Evolutionary conservation across 1,284 basidiomycete species (phyloP).

Genomic region (Trametes sp.): DNA sequence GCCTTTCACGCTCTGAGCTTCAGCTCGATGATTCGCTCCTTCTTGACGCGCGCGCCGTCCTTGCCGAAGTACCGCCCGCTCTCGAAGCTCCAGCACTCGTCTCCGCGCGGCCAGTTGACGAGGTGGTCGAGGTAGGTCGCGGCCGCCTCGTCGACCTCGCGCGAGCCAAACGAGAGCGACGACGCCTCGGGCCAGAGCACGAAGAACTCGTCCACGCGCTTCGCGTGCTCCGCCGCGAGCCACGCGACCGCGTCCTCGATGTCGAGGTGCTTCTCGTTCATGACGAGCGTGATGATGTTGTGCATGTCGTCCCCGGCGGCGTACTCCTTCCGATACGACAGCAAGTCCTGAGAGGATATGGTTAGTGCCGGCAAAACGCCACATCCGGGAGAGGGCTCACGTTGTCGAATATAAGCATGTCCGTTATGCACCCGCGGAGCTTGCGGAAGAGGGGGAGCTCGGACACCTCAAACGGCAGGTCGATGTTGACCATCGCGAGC

Average conservation of each 20-base stretch:
- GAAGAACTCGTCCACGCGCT: constrained; percentile 27
- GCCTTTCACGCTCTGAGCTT: not conserved
- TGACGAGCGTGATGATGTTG: constrained; percentile 28
- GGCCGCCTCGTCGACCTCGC: constrained; percentile 15
- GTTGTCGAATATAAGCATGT: constrained; percentile 36
- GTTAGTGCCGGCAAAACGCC: not conserved
- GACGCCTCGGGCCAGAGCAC: constrained; percentile 26
- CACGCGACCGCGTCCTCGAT: constrained; percentile 33
- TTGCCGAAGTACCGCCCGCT: constrained; percentile 42
- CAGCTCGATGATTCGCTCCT: not conserved
- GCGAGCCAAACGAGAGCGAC: constrained; percentile 10
- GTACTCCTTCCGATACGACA: constrained; percentile 35
- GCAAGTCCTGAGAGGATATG: constrained; percentile 38
- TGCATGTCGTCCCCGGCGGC: constrained; percentile 37
- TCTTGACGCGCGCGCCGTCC: not conserved
- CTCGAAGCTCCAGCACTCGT: constrained; percentile 43
- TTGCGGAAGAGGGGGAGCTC: constrained; percentile 41
- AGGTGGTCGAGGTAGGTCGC: constrained; percentile 38
- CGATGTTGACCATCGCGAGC: constrained; percentile 40
- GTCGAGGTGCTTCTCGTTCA: constrained; percentile 29
- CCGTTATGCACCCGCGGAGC: constrained; percentile 30
- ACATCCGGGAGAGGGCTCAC: constrained; percentile 30
- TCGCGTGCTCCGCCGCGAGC: constrained; percentile 26
- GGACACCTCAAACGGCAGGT: constrained; percentile 42
- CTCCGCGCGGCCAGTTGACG: constrained; percentile 38